Percentiles rank a stretch among this genome's conserved stretches.
These are phyloP conservation scores for Cladosporium austrohemisphaericum DNA, from an alignment of 2,329 filamentous ascomycete species.

Conservation along the genomic window DNA sequence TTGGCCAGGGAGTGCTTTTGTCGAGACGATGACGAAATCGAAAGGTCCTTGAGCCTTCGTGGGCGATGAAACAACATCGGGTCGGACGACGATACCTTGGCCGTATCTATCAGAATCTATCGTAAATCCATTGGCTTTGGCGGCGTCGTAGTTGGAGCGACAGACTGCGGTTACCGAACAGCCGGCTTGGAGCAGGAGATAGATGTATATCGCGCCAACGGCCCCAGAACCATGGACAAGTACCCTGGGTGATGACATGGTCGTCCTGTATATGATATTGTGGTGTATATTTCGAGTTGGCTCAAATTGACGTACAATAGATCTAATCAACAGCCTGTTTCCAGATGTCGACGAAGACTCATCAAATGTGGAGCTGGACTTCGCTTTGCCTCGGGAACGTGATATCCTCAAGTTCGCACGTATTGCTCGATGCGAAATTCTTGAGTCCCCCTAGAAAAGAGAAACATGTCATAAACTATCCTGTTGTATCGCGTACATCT, in stretches of 20 bases:
- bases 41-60: slow-evolving; percentile 37
- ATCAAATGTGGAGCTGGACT: too few relatives aligned
- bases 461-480: too few relatives aligned
- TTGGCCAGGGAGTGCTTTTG: slow-evolving; percentile 42
- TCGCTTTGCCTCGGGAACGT: too few relatives aligned
- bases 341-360: too few relatives aligned
- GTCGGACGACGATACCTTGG: slow-evolving; percentile 34
- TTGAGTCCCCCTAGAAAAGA: too few relatives aligned
- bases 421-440: too few relatives aligned
- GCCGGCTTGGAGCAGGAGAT: slow-evolving; percentile 38
- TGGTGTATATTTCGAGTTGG: neutral
- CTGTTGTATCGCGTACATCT: too few relatives aligned
- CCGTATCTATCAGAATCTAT: slow-evolving; percentile 40
- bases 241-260: slow-evolving; percentile 30
- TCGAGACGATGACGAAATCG: slow-evolving; percentile 48
- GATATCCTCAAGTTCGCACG: too few relatives aligned
- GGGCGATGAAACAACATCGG: slow-evolving; percentile 35
- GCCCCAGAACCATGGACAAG: slow-evolving; percentile 44
- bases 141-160: slow-evolving; percentile 44
- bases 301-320: neutral
- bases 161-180: slow-evolving; percentile 42
- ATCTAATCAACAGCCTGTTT: too few relatives aligned
- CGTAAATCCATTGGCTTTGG: slow-evolving; percentile 39
- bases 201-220: slow-evolving; percentile 42
- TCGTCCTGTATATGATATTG: neutral